Evolutionary conservation across 2,329 filamentous ascomycete species (phyloP).

Genomic region (Arthrobotrys entomopaga): DNA sequence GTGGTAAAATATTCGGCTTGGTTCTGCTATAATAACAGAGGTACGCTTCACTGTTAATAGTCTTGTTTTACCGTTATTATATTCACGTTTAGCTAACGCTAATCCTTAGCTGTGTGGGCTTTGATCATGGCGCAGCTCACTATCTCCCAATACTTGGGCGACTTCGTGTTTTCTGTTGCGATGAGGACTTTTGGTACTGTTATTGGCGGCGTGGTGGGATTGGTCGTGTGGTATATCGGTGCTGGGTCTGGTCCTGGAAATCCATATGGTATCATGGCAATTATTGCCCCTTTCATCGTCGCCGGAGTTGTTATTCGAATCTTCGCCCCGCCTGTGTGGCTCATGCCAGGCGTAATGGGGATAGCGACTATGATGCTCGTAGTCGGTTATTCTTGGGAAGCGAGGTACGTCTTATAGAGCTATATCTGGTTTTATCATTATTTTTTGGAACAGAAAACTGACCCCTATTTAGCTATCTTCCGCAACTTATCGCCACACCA

Average conservation of each 20-base stretch:
- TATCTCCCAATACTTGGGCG: conserved; percentile 66
- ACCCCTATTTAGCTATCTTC: conserved; percentile 25
- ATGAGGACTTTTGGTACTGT: conserved; percentile 64
- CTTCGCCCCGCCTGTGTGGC: conserved; percentile 59
- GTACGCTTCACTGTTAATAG: no score
- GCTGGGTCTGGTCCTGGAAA: conserved; percentile 66
- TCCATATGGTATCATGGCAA: conserved; percentile 66
- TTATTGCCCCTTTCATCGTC: conserved; percentile 60
- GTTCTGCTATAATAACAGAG: conserved; percentile 68
- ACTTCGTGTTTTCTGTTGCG: conserved; percentile 66
- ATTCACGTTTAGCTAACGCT: not conserved
- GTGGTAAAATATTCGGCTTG: conserved; percentile 64
- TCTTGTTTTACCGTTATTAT: not conserved
- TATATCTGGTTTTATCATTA: not conserved
- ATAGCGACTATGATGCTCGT: conserved; percentile 61
- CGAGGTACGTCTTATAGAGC: conserved; percentile 14
- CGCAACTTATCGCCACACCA: conserved; percentile 22
- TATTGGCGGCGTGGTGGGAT: conserved; percentile 65
- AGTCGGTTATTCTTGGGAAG: conserved; percentile 46
- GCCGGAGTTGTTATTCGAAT: conserved; percentile 62
- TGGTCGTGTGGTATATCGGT: conserved; percentile 67
- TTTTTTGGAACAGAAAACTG: not conserved
- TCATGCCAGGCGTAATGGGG: conserved; percentile 62
- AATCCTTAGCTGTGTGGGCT: conserved; percentile 63
- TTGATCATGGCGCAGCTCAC: conserved; percentile 67